phyloP scores from a whole-genome alignment of 2,329 filamentous ascomycete genomes.

The Exophiala xenobiotica region DNA sequence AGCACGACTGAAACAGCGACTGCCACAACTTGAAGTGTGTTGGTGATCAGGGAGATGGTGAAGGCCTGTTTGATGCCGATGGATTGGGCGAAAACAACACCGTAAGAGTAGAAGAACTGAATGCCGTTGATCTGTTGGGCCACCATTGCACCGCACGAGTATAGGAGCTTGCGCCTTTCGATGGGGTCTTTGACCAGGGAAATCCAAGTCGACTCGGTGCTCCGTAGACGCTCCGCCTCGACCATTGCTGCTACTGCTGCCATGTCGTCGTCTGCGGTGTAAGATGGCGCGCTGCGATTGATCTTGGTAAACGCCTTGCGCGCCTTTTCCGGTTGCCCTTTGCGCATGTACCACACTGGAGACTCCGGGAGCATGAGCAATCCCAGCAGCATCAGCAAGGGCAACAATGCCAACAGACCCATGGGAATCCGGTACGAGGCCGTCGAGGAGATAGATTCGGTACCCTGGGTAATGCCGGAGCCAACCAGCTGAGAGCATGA shows the following conservation, averaged over 20 bases:
- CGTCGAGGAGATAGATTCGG: conserved; percentile 28
- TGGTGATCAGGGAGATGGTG: conserved; percentile 9
- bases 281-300: conserved; percentile 35
- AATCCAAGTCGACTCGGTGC: conserved; percentile 42
- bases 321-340: conserved; percentile 33
- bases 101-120: conserved; percentile 18
- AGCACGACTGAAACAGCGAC: conserved; percentile 9
- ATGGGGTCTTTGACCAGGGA: conserved; percentile 45
- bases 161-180: conserved; percentile 48
- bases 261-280: too few relatives aligned
- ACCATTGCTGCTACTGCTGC: too few relatives aligned
- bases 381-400: conserved; percentile 29
- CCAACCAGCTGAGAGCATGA: conserved; percentile 34
- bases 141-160: conserved; percentile 14
- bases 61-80: conserved; percentile 18
- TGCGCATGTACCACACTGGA: conserved; percentile 37
- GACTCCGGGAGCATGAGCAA: conserved; percentile 34
- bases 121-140: conserved; percentile 21
- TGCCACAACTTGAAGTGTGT: conserved; percentile 11
- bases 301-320: conserved; percentile 37
- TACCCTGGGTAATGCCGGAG: conserved; percentile 34
- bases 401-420: conserved; percentile 32
- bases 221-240: too few relatives aligned
- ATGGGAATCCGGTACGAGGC: conserved; percentile 34
- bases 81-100: conserved; percentile 15